Base-by-base conservation (phyloP, 2,329 filamentous ascomycete genomes). In the Penicillium occitanis region DNA sequence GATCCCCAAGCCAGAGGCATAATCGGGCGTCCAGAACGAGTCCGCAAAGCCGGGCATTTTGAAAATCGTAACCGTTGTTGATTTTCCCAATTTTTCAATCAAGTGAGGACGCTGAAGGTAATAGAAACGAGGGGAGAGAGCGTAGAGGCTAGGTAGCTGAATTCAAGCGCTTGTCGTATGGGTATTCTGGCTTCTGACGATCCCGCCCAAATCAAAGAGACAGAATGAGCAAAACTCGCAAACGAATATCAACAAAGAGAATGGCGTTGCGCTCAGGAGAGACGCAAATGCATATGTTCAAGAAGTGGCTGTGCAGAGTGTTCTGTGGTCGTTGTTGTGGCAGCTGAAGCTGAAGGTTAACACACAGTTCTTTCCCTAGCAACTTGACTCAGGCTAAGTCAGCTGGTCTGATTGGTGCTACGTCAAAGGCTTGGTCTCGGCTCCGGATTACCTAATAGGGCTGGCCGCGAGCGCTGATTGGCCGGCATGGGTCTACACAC, bases 1-100 rank as follows among this genome's bases (percentile, higher is more conserved):
- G 70, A 98, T 93, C 64, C 94, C 93, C 71, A 99, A 87, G 69
- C 95, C 93, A 84, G 91, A 93, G 77, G 94, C 94, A 85, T 98
- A 98, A 86, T 99, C 95, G 77, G 88, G 88, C 69, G 95, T 97
- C 95, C 95, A 99, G 83, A 99, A 98, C 61, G 93, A 97, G 82
- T 94, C 92, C 72, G 93, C 89, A 81, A 99, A 98, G 74, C 91
- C 88, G 72, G 91, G 90, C 91, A 94, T 94, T 77, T 79, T 88
- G 75, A 71, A 48, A 62, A 25, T 25, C 10, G 19, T 44, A 5
- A 22, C 2, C 17, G 51, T 19, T 35, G 17, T 13, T 30, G 3
- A 10, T 2, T n/a, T n/a, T 17, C 6, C 19, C 10, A 11, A 17
- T 2, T 35, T 8, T 11, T 25, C 11, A 57, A 37, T n/a, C 0